Evolutionary conservation across 345 rosid genomes (phyloP), one percentile per base, ranked within the genome.

Genomic region (Salix brachista): DNA sequence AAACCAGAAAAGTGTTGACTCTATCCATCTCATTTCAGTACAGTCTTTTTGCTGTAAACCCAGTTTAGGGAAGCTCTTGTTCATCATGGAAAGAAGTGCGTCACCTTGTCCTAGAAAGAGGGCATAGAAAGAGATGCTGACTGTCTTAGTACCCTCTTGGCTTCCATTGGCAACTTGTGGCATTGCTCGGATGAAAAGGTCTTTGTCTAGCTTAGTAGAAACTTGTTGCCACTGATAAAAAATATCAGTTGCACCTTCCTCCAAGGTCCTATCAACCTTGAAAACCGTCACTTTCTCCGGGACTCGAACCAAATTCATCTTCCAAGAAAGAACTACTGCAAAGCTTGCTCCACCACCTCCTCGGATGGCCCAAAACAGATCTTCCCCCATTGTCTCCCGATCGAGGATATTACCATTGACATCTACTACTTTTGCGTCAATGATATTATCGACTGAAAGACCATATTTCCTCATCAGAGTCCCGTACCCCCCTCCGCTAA

Each of bases 141-240:
- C 19, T 8, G 65, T 67, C 65, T 48, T 67, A 9, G 14, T 58
- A n/a, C 50, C 69, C 56, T 16, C 52, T 1, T 21, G 25, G 5
- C 34, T 32, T n/a, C 46, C n/a, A 23, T 73, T 25, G 30, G 21
- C 62, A 46, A 48, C 64, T 36, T 28, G 28, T 7, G 78, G 78
- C 70, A 32, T 36, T 16, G 67, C 66, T 39, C 78, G 68, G 61
- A 75, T 75, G 71, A 75, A 75, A 34, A 75, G n/a, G 1, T 75
- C 72, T n/a, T 48, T 67, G 36, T 39, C 71, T 32, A 68, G 14
- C 17, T 67, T 23, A 3, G 37, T 7, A 1, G 78, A 60, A 67
- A 75, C 67, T 25, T 75, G 66, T 34, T 75, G 78, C 78, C 78
- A 75, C 34, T 42, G 61, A 50, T 75, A 65, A 26, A 73, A 48